Evolutionary conservation across 495 filamentous ascomycete species (phyloP).

Genomic region (Tuber aestivum): DNA sequence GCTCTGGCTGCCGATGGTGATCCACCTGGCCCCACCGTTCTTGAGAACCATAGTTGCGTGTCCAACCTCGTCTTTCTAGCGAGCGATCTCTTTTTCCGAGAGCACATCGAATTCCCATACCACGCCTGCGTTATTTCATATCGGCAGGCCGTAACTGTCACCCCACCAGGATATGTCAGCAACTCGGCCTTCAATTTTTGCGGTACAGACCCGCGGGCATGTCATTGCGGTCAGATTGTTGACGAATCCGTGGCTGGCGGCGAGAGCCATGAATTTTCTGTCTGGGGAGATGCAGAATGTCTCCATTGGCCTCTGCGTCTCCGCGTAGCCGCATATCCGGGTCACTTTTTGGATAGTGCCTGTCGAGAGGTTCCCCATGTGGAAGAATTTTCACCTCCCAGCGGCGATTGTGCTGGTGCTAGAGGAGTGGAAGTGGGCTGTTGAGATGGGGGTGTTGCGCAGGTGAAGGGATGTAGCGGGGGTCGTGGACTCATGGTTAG

Average conservation of each 20-base stretch:
- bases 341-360: too few species aligned
- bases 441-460: too few species aligned
- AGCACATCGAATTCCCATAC: constrained; percentile 78
- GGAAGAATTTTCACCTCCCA: too few species aligned
- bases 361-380: too few species aligned
- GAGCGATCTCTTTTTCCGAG: constrained; percentile 59
- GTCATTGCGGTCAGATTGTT: constrained; percentile 74
- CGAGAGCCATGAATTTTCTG: constrained; percentile 76
- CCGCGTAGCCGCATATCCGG: constrained; percentile 74
- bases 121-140: constrained; percentile 78
- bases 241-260: constrained; percentile 74
- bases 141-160: constrained; percentile 61
- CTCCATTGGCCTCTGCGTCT: constrained; percentile 77
- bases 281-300: constrained; percentile 72
- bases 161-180: constrained; percentile 90
- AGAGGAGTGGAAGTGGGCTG: too few species aligned
- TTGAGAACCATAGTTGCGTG: constrained; percentile 76
- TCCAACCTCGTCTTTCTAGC: too few species aligned
- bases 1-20: constrained; percentile 73
- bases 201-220: constrained; percentile 79
- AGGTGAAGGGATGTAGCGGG: constrained; percentile 81
- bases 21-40: constrained; percentile 58
- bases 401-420: too few species aligned
- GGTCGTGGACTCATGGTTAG: too few species aligned
- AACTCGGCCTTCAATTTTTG: constrained; percentile 70